Evolutionary conservation across 2,329 filamentous ascomycete species (phyloP), one percentile per base, ranked within the genome.

Genomic region (Fusarium burgessii): DNA sequence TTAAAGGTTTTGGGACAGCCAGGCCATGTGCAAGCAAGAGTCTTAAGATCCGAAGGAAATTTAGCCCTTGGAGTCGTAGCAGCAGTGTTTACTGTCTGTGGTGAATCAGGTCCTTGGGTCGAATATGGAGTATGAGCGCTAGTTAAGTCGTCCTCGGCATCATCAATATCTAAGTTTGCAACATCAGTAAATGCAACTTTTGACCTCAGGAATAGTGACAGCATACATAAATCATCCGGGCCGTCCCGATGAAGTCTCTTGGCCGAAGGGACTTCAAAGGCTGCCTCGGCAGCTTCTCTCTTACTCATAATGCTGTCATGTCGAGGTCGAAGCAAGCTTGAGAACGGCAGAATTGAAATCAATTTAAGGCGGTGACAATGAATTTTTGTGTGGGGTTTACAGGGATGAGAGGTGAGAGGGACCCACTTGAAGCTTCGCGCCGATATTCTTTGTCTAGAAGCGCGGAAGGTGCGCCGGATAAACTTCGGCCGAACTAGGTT

Each of bases 1-100:
- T 97, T 97, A 84, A 96, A 98, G 10, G 91, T 90, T 82, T 97
- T 97, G 62, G 84, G 82, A 78, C 95, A 98, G 70, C 86, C 88
- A 14, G 91, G 87, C 78, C 89, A 91, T 2, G 91, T 90, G 81
- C 95, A 98, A 58, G 85, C 83, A 70, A 94, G 91, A 8, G 89
- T 94, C 84, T 97, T 97, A 63, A 90, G 85, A 78, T 89, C 93
- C 43, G 90, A 93, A 6, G 91, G 91, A 67, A 89, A 90, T 62
- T 86, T 88, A 62, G 82, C 80, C 15, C 83, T 81, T 7, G 88
- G 85, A 6, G 81, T 81, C 3, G 81, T 81, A 6, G 76, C 78
- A 27, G 76, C 77, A 2, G 77, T 78, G 11, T 77, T 75, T 6
- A 55, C 35, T 14, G 80, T 81, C 11, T 76, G 66, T 11, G 79